Percentiles rank a stretch among this genome's conserved stretches.
phyloP scores from a whole-genome alignment of 345 rosid species.

The Eucalyptus cladocalyx region DNA sequence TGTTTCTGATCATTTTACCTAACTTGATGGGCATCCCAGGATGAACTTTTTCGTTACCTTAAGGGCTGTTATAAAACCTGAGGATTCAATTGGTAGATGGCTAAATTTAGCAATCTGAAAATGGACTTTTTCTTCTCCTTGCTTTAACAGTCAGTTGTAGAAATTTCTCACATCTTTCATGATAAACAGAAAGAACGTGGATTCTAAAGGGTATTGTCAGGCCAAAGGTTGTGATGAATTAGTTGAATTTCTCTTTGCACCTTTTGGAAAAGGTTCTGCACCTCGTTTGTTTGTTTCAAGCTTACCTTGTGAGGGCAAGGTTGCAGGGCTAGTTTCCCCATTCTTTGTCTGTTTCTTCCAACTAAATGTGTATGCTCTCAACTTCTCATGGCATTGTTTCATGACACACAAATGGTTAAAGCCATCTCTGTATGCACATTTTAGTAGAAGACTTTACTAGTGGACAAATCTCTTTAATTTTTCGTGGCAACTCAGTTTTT shows the following conservation, averaged over 20 bases:
- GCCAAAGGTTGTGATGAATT: neutral
- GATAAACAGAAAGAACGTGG: neutral
- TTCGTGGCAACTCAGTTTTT: neutral
- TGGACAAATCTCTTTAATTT: neutral
- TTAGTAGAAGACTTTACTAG: neutral
- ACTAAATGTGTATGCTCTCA: neutral
- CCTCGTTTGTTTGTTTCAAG: neutral
- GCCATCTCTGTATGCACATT: neutral
- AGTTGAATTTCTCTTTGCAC: neutral
- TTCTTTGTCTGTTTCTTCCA: neutral
- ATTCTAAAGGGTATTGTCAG: neutral
- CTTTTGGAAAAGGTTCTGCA: neutral
- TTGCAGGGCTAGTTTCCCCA: neutral
- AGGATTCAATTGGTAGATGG: neutral
- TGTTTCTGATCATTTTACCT: neutral
- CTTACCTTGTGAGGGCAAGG: neutral
- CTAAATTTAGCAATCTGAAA: neutral
- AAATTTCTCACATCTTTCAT: neutral
- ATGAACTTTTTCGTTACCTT: neutral
- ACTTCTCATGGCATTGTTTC: neutral
- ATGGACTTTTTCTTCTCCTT: neutral
- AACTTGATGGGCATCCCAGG: neutral
- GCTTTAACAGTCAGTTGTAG: neutral
- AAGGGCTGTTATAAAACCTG: neutral
- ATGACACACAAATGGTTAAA: neutral